Evolutionary conservation across 768 basidiomycete genomes (phyloP).

Genomic region (Sistotremastrum suecicum): DNA sequence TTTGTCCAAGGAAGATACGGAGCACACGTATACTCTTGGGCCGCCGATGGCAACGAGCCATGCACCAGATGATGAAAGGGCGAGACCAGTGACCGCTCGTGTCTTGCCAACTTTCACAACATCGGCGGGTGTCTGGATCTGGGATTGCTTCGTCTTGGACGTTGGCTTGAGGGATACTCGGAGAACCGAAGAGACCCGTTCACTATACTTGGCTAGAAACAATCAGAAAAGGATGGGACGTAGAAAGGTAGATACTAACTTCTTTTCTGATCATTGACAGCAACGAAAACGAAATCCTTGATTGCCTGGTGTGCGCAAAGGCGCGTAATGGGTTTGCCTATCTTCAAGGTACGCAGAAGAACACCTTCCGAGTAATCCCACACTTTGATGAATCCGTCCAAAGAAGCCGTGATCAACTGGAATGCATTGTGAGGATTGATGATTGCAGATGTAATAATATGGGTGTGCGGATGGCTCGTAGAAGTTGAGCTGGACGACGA

Average conservation of each 20-base stretch:
- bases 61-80: slow-evolving; percentile 59
- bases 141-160: slow-evolving; percentile 24
- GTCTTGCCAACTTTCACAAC: slow-evolving; percentile 53
- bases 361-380: slow-evolving; percentile 91
- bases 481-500: slow-evolving; percentile 14
- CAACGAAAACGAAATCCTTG: slow-evolving; percentile 58
- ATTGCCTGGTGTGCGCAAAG: slow-evolving; percentile 58
- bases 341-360: slow-evolving; percentile 58
- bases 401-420: slow-evolving; percentile 76
- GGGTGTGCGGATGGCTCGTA: slow-evolving; percentile 25
- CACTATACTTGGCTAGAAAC: background rate
- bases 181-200: slow-evolving; percentile 26
- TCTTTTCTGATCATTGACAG: slow-evolving; percentile 18
- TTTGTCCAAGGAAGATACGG: slow-evolving; percentile 36
- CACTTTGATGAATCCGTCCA: slow-evolving; percentile 72
- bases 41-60: slow-evolving; percentile 68
- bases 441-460: slow-evolving; percentile 55
- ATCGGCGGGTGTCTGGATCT: slow-evolving; percentile 33
- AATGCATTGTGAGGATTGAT: slow-evolving; percentile 79
- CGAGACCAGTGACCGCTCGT: slow-evolving; percentile 44
- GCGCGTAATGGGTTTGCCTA: slow-evolving; percentile 55
- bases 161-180: slow-evolving; percentile 46
- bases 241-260: slow-evolving; percentile 7
- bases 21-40: slow-evolving; percentile 65
- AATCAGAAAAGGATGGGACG: slow-evolving; percentile 2